phyloP scores from a whole-genome alignment of 495 filamentous ascomycete species.

The Ramalina intermedia region DNA sequence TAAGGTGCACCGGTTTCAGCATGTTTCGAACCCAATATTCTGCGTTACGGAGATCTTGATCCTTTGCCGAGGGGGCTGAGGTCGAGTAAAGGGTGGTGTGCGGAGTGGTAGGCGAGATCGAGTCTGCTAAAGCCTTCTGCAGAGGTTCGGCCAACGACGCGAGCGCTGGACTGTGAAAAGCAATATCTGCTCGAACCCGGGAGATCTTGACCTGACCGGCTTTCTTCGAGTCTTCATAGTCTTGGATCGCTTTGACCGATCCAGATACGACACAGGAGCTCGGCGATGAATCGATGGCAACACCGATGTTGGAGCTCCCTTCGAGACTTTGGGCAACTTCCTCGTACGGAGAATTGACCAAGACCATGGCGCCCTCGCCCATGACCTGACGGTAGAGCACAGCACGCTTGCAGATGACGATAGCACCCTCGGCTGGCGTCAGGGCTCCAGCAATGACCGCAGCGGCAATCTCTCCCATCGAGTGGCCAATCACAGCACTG shows the following conservation, averaged over 20 bases:
- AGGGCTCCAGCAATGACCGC: constrained; percentile 19
- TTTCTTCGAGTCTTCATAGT: constrained; percentile 9
- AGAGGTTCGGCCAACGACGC: constrained; percentile 17
- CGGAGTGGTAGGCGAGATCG: constrained; percentile 15
- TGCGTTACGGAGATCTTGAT: constrained; percentile 10
- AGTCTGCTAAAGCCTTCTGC: constrained; percentile 8
- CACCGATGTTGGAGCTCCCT: constrained; percentile 17
- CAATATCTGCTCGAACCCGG: constrained; percentile 20
- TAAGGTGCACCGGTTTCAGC: constrained; percentile 18
- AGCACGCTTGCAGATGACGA: constrained; percentile 22
- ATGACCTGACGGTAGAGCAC: constrained; percentile 23
- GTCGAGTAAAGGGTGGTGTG: constrained; percentile 26
- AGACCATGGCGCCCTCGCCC: constrained; percentile 37
- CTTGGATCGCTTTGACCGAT: constrained; percentile 11
- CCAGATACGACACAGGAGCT: constrained; percentile 27
- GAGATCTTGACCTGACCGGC: constrained; percentile 16
- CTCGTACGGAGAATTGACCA: constrained; percentile 32
- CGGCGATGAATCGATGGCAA: constrained; percentile 30
- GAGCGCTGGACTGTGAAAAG: constrained; percentile 25
- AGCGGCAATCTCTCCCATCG: constrained; percentile 24
- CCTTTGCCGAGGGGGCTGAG: constrained; percentile 14
- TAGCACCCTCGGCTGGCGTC: constrained; percentile 17
- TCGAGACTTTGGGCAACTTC: constrained; percentile 17
- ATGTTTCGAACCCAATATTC: constrained; percentile 21
- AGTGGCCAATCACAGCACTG: constrained; percentile 24